phyloP scores from a whole-genome alignment of 306 rosid genomes.

The Cucurbita pepo region DNA sequence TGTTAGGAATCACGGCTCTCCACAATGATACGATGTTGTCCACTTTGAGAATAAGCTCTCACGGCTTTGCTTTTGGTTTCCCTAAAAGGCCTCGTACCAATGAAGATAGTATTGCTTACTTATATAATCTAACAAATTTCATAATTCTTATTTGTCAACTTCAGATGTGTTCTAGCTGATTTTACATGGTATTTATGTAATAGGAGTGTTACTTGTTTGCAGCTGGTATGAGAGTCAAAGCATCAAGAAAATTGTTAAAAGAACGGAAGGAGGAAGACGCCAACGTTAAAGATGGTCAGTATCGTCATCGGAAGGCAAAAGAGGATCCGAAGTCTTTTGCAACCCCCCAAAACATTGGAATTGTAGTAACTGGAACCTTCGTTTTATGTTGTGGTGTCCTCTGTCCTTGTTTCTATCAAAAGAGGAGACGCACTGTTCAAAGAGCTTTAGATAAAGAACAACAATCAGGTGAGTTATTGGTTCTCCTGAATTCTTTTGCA shows the following conservation, averaged over 20 bases:
- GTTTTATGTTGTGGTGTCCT: slow-evolving; percentile 51
- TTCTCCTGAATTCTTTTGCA: slow-evolving; percentile 2
- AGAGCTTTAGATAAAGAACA: slow-evolving; percentile 37
- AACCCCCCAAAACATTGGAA: slow-evolving; percentile 11
- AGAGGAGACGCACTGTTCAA: slow-evolving; percentile 31
- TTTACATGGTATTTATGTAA: not conserved
- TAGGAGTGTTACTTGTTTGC: slow-evolving; percentile 11
- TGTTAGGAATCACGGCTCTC: too few species aligned
- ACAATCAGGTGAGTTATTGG: slow-evolving; percentile 49
- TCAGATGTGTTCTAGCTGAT: not conserved
- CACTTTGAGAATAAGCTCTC: too few species aligned
- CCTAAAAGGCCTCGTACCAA: too few species aligned
- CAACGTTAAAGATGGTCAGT: not conserved
- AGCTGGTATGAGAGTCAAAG: slow-evolving; percentile 29
- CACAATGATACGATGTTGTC: too few species aligned
- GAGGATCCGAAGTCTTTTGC: slow-evolving; percentile 12
- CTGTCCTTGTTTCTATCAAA: slow-evolving; percentile 65
- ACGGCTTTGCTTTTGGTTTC: too few species aligned
- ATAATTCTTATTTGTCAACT: not conserved
- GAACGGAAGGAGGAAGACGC: slow-evolving; percentile 13
- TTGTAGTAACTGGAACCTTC: slow-evolving; percentile 44
- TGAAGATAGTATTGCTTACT: too few species aligned
- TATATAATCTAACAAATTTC: not conserved
- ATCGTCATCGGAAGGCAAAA: not conserved
- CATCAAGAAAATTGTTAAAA: slow-evolving; percentile 51